A percentile compares a stretch with the other conserved stretches of the same genome.
Evolutionary conservation across 805 yeast genomes (phyloP).

Genomic region (Suhomyces pyralidae): DNA sequence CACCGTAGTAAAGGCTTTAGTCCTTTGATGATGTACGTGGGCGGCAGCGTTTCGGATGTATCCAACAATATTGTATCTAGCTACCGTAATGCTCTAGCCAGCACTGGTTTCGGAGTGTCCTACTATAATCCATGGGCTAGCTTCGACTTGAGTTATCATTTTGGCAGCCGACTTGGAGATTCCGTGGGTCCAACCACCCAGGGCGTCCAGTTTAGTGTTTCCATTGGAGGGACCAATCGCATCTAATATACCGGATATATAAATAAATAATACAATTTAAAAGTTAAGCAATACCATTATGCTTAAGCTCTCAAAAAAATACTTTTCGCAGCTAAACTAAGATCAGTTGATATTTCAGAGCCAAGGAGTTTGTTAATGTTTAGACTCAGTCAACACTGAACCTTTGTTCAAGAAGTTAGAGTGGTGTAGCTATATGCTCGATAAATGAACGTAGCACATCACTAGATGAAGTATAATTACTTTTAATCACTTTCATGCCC

Average conservation of each 20-base stretch:
- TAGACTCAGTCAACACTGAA: too few relatives aligned
- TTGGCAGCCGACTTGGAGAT: constrained; percentile 23
- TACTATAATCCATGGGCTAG: constrained; percentile 41
- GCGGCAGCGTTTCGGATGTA: constrained; percentile 65
- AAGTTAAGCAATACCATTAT: too few relatives aligned
- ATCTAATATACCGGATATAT: neutral
- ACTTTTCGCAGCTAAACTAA: too few relatives aligned
- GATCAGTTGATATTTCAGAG: too few relatives aligned
- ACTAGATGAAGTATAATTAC: neutral
- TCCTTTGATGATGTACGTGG: constrained; percentile 53
- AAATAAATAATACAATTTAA: too few relatives aligned
- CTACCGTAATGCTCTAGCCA: constrained; percentile 17
- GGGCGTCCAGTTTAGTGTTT: constrained; percentile 36
- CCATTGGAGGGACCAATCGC: constrained; percentile 38
- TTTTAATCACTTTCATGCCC: neutral
- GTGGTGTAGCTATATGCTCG: too few relatives aligned
- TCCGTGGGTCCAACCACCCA: constrained; percentile 1
- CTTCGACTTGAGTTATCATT: constrained; percentile 39
- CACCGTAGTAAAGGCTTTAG: constrained; percentile 21
- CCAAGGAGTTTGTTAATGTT: too few relatives aligned
- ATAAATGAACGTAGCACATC: neutral
- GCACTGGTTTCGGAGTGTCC: constrained; percentile 36
- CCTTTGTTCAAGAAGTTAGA: too few relatives aligned
- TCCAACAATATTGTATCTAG: constrained; percentile 25
- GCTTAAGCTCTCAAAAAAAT: too few relatives aligned